Conservation (phyloP, 306 rosid species). For the Cucurbita argyrosperma region DNA sequence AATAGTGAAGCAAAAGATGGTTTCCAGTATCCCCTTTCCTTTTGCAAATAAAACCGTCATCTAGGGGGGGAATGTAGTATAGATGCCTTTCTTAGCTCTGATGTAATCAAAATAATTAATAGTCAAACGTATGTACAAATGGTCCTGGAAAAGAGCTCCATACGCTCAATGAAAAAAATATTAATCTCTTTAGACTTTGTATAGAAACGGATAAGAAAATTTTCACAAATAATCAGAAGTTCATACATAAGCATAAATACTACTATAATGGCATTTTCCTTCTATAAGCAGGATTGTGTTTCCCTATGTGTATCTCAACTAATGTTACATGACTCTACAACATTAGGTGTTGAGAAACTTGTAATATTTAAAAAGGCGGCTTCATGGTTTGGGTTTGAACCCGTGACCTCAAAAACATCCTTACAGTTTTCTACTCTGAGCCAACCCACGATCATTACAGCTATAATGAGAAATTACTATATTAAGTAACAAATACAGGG, state of each 20-base stretch:
- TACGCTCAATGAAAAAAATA: too few relatives aligned
- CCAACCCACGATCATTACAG: not conserved
- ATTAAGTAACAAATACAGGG: constrained; percentile 3
- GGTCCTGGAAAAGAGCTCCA: too few relatives aligned
- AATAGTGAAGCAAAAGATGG: too few relatives aligned
- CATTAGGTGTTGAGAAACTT: not conserved
- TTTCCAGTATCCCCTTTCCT: too few relatives aligned
- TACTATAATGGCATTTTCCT: not conserved
- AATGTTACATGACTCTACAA: not conserved
- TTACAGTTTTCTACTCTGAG: not conserved
- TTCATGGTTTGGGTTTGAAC: not conserved
- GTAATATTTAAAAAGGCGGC: not conserved
- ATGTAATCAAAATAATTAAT: too few relatives aligned
- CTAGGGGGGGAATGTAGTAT: too few relatives aligned
- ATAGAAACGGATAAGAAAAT: not conserved
- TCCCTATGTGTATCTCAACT: not conserved
- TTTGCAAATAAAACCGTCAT: too few relatives aligned
- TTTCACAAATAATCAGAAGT: too few relatives aligned
- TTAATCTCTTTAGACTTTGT: not conserved
- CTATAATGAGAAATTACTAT: not conserved
- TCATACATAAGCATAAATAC: not conserved
- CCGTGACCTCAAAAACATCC: not conserved
- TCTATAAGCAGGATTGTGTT: not conserved
- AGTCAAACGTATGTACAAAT: too few relatives aligned
- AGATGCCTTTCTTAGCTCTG: too few relatives aligned